These are phyloP conservation scores for Cicer judaicum DNA, from an alignment of 306 rosid species.

Conservation along the genomic window DNA sequence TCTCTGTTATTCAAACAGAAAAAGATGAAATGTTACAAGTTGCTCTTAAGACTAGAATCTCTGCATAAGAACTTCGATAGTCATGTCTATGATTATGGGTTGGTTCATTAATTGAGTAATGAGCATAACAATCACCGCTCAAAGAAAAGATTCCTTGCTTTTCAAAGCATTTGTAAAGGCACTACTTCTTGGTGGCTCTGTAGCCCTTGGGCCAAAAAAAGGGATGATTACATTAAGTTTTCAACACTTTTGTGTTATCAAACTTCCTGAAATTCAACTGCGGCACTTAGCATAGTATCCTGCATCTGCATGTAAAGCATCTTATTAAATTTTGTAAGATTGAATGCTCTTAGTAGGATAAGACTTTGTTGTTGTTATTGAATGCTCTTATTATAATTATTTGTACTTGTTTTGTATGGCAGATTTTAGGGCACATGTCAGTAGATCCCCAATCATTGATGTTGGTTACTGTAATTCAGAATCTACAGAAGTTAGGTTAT, in stretches of 20 bases:
- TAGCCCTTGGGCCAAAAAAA: conserved; percentile 31
- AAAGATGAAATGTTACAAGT: conserved; percentile 18
- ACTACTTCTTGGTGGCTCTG: conserved; percentile 31
- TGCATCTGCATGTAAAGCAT: conserved; percentile 20
- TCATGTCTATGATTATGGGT: conserved; percentile 23
- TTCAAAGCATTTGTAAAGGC: conserved; percentile 25
- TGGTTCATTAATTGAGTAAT: conserved; percentile 37
- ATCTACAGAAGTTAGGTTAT: conserved; percentile 84
- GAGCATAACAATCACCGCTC: background rate
- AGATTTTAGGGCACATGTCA: conserved; percentile 80
- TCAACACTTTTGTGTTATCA: no score
- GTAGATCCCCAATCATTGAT: conserved; percentile 75
- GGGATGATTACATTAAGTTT: no score
- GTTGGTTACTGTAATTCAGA: conserved; percentile 78
- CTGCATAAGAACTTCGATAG: background rate
- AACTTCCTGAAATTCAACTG: no score
- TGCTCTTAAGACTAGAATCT: conserved; percentile 4
- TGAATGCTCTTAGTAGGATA: conserved; percentile 5
- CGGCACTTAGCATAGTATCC: conserved; percentile 23
- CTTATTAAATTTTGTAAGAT: conserved; percentile 15
- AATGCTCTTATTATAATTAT: conserved; percentile 34
- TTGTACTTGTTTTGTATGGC: conserved; percentile 48
- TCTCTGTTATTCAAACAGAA: conserved; percentile 20
- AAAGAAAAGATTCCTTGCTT: conserved; percentile 28
- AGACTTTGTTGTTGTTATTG: background rate